Conservation (phyloP, 2,329 filamentous ascomycete species). For the Scorias spongiosa region DNA sequence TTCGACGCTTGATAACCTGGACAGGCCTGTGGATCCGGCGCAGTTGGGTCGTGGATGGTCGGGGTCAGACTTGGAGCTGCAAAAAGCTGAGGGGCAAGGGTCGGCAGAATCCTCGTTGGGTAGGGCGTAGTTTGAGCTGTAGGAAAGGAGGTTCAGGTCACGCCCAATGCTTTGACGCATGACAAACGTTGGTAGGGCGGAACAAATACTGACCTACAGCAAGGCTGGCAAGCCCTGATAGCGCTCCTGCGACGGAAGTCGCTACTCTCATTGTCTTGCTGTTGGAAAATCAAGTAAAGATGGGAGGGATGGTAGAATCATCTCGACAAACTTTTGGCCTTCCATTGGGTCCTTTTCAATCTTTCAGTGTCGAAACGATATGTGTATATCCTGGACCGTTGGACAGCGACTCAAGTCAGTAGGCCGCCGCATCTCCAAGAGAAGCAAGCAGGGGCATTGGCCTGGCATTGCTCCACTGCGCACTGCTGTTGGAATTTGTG, state of each 20-base stretch:
- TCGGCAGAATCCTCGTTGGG: constrained; percentile 3
- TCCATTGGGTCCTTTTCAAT: too few species aligned
- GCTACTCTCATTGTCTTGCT: background rate
- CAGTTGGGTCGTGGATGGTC: constrained; percentile 11
- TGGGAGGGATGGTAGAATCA: background rate
- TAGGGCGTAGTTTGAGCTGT: background rate
- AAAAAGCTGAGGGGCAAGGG: constrained; percentile 11
- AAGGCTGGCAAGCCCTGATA: background rate
- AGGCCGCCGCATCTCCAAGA: too few species aligned
- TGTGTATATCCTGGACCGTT: too few species aligned
- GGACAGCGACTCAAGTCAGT: too few species aligned
- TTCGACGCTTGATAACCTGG: constrained; percentile 16
- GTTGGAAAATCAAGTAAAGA: background rate
- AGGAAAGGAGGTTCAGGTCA: too few species aligned
- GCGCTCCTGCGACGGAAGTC: background rate
- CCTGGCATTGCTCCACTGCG: too few species aligned
- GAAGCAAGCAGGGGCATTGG: too few species aligned
- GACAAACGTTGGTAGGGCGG: background rate
- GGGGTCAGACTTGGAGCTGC: constrained; percentile 14
- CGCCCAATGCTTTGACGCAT: too few species aligned
- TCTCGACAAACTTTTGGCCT: too few species aligned
- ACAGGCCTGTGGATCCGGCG: constrained; percentile 14
- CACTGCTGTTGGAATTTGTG: too few species aligned
- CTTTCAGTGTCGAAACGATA: too few species aligned
- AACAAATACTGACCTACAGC: background rate